Evolutionary conservation across 2,329 filamentous ascomycete genomes (phyloP), one percentile per base, ranked within the genome.

Genomic region (Dothideomycetidae sp.): DNA sequence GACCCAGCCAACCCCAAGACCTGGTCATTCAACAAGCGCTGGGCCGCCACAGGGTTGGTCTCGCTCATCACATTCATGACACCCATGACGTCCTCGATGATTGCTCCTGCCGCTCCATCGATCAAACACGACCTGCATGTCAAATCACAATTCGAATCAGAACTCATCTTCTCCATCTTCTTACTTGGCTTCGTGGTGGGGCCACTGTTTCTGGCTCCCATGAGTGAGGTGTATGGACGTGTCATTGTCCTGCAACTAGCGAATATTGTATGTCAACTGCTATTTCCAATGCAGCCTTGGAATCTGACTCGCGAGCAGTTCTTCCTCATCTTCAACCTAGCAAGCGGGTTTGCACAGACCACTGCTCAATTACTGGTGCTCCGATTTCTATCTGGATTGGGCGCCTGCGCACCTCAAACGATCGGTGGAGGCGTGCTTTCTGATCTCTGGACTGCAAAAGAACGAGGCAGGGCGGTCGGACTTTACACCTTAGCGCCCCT

Each of bases 1-100:
- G 64, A 67, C 41, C 60, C 59, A 9, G 51, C 50, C 15, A 67
- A 67, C 35, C 64, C 64, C 1, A 63, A 64, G 44, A 66, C 65
- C 39, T 65, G 62, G 62, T 47, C 50, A 2, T 55, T 55, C 41
- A 53, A 51, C 37, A 50, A 55, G 18, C 64, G 64, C 47, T 66
- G 63, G 63, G 49, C 56, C 14, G 59, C 58, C 1, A 64, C 61
- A 0, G 44, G 63, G 28, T 57, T 64, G 18, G 59, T 64, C 2
- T 58, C 56, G 2, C 48, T 53, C 18, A 58, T 58, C 42, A 57
- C 54, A 10, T 58, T 59, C 48, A 58, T 58, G 31, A 55, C 55
- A 2, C 56, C 56, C 2, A 54, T 58, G 3, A 55, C 55, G 17
- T 54, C 50, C 36, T 56, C 56, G 5, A 59, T 59, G 56, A 51